phyloP scores from a whole-genome alignment of 2,329 filamentous ascomycete species.

The Monosporascus sp. region DNA sequence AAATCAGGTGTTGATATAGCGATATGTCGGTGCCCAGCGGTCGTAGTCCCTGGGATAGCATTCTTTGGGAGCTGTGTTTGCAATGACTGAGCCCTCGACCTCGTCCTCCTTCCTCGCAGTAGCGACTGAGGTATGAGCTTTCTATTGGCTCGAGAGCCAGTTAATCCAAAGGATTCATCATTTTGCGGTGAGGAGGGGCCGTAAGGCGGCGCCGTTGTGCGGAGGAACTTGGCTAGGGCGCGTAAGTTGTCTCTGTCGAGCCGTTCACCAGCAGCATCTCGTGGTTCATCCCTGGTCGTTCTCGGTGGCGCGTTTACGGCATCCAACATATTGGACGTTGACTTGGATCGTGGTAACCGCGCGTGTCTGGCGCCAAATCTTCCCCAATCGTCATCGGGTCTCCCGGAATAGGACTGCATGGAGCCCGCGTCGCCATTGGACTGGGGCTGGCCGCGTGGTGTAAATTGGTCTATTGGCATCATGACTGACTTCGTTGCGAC shows the following conservation, averaged over 20 bases:
- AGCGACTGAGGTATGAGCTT: constrained; percentile 18
- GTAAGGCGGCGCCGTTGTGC: constrained; percentile 16
- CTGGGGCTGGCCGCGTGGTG: background rate
- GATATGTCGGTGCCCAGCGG: constrained; percentile 11
- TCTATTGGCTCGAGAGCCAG: constrained; percentile 2
- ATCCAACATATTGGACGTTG: constrained; percentile 22
- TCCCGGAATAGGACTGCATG: background rate
- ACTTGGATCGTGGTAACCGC: constrained; percentile 21
- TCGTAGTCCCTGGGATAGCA: constrained; percentile 11
- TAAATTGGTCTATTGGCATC: background rate
- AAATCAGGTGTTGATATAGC: constrained; percentile 11
- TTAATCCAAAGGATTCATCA: constrained; percentile 13
- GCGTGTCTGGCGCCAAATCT: constrained; percentile 1
- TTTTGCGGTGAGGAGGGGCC: constrained; percentile 2
- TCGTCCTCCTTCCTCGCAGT: constrained; percentile 14
- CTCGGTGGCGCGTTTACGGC: constrained; percentile 1
- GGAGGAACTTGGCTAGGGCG: constrained; percentile 16
- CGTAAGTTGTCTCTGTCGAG: constrained; percentile 13
- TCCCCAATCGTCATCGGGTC: background rate
- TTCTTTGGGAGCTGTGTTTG: constrained; percentile 11
- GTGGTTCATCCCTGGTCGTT: constrained; percentile 4
- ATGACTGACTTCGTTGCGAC: background rate
- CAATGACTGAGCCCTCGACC: constrained; percentile 1
- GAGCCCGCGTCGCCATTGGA: background rate
- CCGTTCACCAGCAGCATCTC: constrained; percentile 12